These are phyloP conservation scores for Dorcoceras hygrometricum DNA, from an alignment of 257 asterid species.

Conservation along the genomic window DNA sequence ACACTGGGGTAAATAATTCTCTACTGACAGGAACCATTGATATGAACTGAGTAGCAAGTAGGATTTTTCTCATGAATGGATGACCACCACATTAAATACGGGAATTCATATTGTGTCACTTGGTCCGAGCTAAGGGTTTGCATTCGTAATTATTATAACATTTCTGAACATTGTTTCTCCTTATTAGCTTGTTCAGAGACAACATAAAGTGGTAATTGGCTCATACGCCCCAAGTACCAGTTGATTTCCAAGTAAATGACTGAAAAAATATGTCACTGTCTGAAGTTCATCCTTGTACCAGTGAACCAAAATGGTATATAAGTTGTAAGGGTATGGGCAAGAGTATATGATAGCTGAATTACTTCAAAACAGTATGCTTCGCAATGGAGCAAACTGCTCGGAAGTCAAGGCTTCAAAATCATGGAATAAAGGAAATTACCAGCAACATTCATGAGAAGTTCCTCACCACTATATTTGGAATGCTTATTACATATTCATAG, in stretches of 20 bases:
- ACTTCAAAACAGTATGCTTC: slow-evolving; percentile 23
- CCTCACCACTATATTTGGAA: slow-evolving; percentile 72
- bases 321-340: slow-evolving; percentile 11
- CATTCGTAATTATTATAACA: slow-evolving; percentile 7
- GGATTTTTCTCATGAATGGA: slow-evolving; percentile 16
- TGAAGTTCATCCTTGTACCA: slow-evolving; percentile 14
- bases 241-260: slow-evolving; percentile 17
- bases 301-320: slow-evolving; percentile 3
- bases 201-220: slow-evolving; percentile 18
- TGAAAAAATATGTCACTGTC: not conserved
- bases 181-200: slow-evolving; percentile 11
- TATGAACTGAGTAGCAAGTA: slow-evolving; percentile 5
- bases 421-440: slow-evolving; percentile 38
- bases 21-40: slow-evolving; percentile 2
- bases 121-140: slow-evolving; percentile 6
- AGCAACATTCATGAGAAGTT: slow-evolving; percentile 52
- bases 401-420: slow-evolving; percentile 21
- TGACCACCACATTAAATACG: slow-evolving; percentile 13
- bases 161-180: slow-evolving; percentile 9
- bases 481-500: slow-evolving; percentile 49
- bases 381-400: slow-evolving; percentile 10
- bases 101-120: not conserved
- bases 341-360: slow-evolving; percentile 13
- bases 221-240: slow-evolving; percentile 6
- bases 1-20: not conserved